phyloP scores from a whole-genome alignment of 441 rosid species.

The Daphne laureola region DNA sequence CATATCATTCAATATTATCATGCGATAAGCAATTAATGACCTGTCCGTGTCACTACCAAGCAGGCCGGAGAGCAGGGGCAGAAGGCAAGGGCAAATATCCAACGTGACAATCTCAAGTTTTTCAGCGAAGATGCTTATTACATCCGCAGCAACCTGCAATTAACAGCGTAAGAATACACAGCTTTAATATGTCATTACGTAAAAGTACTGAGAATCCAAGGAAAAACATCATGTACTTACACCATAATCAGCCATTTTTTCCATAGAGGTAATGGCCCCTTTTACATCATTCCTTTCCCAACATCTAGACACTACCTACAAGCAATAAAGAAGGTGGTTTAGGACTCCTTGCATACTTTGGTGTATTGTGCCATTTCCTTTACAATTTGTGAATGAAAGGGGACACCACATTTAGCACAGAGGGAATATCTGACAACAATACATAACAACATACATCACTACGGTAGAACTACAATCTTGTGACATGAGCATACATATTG shows the following conservation, averaged over 20 bases:
- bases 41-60: constrained; percentile 77
- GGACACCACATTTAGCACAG: too few species aligned
- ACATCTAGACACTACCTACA: constrained; percentile 73
- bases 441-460: too few species aligned
- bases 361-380: too few species aligned
- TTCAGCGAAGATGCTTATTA: constrained; percentile 49
- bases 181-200: constrained; percentile 1
- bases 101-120: constrained; percentile 65
- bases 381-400: too few species aligned
- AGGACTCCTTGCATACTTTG: constrained; percentile 13
- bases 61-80: constrained; percentile 70
- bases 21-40: constrained; percentile 23
- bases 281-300: constrained; percentile 86
- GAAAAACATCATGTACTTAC: constrained; percentile 36
- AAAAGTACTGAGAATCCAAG: constrained; percentile 7
- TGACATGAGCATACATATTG: too few species aligned
- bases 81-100: constrained; percentile 77
- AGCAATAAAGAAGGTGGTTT: constrained; percentile 16
- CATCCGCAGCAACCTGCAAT: constrained; percentile 82
- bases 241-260: constrained; percentile 91
- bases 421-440: too few species aligned
- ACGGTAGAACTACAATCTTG: too few species aligned
- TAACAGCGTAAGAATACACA: constrained; percentile 14
- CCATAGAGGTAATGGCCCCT: constrained; percentile 68
- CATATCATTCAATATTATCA: too few species aligned